A percentile compares a stretch with the other conserved stretches of the same genome.
Conservation (phyloP, 345 rosid genomes). For the Conringia planisiliqua region DNA sequence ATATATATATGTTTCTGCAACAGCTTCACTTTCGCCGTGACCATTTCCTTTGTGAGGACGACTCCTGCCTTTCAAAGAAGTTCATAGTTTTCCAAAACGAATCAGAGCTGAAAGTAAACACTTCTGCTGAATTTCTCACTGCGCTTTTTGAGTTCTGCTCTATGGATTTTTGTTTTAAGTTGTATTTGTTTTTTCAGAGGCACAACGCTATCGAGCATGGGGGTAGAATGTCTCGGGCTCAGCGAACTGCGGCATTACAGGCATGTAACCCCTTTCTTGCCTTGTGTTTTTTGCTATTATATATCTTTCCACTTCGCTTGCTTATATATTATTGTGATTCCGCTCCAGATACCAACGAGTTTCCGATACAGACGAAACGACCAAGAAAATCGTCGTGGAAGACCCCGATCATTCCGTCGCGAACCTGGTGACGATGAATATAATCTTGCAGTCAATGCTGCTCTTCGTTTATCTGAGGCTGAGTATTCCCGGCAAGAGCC, state of each 20-base stretch:
- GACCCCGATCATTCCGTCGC: conserved; percentile 56
- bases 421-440: conserved; percentile 56
- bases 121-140: neutral
- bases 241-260: conserved; percentile 96
- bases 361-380: conserved; percentile 54
- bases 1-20: conserved; percentile 3
- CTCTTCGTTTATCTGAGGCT: conserved; percentile 34
- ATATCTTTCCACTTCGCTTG: neutral
- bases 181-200: conserved; percentile 50
- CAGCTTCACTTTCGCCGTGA: conserved; percentile 90
- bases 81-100: conserved; percentile 83
- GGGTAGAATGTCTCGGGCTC: conserved; percentile 89
- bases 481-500: conserved; percentile 33
- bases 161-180: neutral
- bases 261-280: conserved; percentile 29
- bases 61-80: conserved; percentile 86
- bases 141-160: neutral
- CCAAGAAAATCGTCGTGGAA: conserved; percentile 72
- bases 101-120: conserved; percentile 80
- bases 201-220: conserved; percentile 92
- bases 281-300: neutral
- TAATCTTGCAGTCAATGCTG: conserved; percentile 25
- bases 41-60: conserved; percentile 94
- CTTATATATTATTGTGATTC: conserved; percentile 3
- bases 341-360: conserved; percentile 84